A percentile compares a stretch with the other conserved stretches of the same genome.
Evolutionary conservation across 768 basidiomycete species (phyloP).

Genomic region (Auricularia heimuer): DNA sequence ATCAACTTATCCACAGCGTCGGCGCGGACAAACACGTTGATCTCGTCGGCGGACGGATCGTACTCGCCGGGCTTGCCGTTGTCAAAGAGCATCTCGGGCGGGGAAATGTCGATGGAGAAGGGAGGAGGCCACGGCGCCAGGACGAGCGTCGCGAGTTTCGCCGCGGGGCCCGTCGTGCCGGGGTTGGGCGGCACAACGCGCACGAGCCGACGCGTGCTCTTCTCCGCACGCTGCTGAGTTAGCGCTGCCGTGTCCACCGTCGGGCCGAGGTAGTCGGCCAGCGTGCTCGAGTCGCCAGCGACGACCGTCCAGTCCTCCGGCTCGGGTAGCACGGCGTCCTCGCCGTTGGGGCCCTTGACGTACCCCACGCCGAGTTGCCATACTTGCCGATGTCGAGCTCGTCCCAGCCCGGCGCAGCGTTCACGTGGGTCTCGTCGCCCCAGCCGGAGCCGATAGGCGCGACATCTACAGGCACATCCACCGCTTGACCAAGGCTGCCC

Average conservation of each 20-base stretch:
- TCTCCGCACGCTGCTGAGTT: slow-evolving; percentile 54
- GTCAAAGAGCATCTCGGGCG: slow-evolving; percentile 15
- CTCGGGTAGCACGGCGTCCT: slow-evolving; percentile 7
- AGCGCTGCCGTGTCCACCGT: slow-evolving; percentile 52
- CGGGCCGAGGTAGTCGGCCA: slow-evolving; percentile 42
- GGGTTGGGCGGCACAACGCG: slow-evolving; percentile 32
- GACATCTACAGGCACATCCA: slow-evolving; percentile 7
- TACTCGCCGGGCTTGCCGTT: slow-evolving; percentile 21
- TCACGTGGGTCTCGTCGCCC: slow-evolving; percentile 9
- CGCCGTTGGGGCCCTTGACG: background rate
- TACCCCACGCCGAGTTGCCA: background rate
- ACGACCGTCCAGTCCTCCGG: slow-evolving; percentile 1
- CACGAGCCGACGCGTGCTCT: slow-evolving; percentile 48
- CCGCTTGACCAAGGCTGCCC: slow-evolving; percentile 11
- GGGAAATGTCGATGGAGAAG: slow-evolving; percentile 11
- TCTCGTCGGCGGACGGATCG: slow-evolving; percentile 40
- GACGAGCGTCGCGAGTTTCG: slow-evolving; percentile 38
- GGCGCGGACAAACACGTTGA: slow-evolving; percentile 48
- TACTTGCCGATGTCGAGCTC: background rate
- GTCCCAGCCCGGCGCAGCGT: slow-evolving; percentile 4
- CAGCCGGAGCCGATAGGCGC: slow-evolving; percentile 6
- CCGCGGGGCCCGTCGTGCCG: slow-evolving; percentile 40
- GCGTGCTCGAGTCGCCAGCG: slow-evolving; percentile 12
- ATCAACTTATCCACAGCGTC: slow-evolving; percentile 31
- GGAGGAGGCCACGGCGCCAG: slow-evolving; percentile 46